Percentiles rank a stretch among this genome's conserved stretches.
phyloP scores from a whole-genome alignment of 2,329 filamentous ascomycete species.

The Verticillium klebahnii region DNA sequence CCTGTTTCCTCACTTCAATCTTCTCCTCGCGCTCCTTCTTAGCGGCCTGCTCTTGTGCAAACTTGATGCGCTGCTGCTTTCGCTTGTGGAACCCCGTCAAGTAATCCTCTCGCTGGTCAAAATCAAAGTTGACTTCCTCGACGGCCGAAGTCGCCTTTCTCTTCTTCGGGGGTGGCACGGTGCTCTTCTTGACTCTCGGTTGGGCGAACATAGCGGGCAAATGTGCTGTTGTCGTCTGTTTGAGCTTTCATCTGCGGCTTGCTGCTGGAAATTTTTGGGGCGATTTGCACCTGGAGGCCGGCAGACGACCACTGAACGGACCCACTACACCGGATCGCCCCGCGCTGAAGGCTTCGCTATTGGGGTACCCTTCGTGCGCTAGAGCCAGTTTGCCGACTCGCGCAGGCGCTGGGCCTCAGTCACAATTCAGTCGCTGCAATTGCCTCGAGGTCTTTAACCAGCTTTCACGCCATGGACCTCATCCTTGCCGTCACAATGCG shows the following conservation, averaged over 20 bases:
- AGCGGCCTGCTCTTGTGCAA: slow-evolving; percentile 76
- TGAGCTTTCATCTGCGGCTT: slow-evolving; percentile 5
- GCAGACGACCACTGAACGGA: neutral
- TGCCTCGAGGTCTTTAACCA: neutral
- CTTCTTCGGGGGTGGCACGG: slow-evolving; percentile 61
- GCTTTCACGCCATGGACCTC: no score
- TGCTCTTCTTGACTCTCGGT: slow-evolving; percentile 55
- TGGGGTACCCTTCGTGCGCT: neutral
- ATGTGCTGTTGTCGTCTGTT: neutral
- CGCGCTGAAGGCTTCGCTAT: neutral
- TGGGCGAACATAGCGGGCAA: slow-evolving; percentile 44
- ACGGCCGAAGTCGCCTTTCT: slow-evolving; percentile 56
- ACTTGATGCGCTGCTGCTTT: slow-evolving; percentile 78
- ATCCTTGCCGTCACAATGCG: no score
- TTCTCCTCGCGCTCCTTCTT: slow-evolving; percentile 75
- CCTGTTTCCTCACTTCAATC: slow-evolving; percentile 70
- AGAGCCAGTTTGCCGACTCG: neutral
- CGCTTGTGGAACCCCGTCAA: slow-evolving; percentile 96
- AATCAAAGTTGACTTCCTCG: slow-evolving; percentile 84
- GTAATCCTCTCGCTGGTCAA: slow-evolving; percentile 74
- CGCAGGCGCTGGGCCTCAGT: neutral
- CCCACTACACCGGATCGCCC: neutral
- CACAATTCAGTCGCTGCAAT: neutral
- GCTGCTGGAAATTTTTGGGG: slow-evolving; percentile 9
- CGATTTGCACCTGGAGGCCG: neutral